Percentiles rank a stretch among this genome's conserved stretches.
Conservation (phyloP, 83 land plant species). For the Diphasiastrum complanatum region DNA sequence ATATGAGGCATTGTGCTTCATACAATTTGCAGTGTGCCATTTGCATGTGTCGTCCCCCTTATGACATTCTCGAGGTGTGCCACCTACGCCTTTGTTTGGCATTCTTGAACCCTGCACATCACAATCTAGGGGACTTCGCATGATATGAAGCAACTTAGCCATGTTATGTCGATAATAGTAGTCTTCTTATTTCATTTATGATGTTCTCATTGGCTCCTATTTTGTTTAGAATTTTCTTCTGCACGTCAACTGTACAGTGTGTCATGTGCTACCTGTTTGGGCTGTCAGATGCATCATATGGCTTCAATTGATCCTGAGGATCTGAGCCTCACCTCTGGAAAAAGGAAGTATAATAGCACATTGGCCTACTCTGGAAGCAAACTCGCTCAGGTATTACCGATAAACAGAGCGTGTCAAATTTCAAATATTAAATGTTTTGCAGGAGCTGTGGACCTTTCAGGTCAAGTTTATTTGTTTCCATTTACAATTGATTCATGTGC, state of each 20-base stretch:
- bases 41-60: too few relatives aligned
- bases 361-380: conserved; percentile 69
- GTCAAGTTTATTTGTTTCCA: too few relatives aligned
- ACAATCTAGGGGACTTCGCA: too few relatives aligned
- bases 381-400: conserved; percentile 62
- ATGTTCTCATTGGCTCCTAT: not conserved
- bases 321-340: conserved; percentile 57
- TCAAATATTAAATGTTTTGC: not conserved
- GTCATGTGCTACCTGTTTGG: conserved; percentile 3
- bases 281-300: conserved; percentile 52
- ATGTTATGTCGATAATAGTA: too few relatives aligned
- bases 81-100: too few relatives aligned
- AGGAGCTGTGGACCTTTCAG: not conserved
- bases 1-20: too few relatives aligned
- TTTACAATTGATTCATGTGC: too few relatives aligned
- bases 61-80: too few relatives aligned
- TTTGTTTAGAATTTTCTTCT: not conserved
- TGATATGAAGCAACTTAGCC: too few relatives aligned
- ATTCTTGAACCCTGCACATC: too few relatives aligned
- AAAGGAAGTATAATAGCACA: conserved; percentile 50
- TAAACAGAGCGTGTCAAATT: not conserved
- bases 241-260: not conserved
- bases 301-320: conserved; percentile 73
- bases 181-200: too few relatives aligned
- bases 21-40: too few relatives aligned